Evolutionary conservation across 2,329 filamentous ascomycete genomes (phyloP).

Genomic region (Emmonsiellopsis sp.): DNA sequence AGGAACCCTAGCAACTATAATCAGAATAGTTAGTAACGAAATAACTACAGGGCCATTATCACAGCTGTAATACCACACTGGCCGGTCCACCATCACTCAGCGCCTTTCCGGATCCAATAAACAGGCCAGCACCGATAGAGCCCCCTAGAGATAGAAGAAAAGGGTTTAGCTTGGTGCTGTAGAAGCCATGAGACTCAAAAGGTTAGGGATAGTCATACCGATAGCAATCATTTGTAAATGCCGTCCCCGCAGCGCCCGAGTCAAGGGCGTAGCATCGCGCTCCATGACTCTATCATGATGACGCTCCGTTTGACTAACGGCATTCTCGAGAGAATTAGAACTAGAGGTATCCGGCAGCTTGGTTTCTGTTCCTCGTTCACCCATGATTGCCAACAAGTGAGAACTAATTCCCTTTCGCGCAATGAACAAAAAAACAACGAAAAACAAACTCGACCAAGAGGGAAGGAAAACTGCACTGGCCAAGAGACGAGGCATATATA

Average conservation of each 20-base stretch:
- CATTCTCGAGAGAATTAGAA: background rate
- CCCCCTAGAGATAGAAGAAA: conserved; percentile 22
- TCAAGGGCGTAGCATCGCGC: conserved; percentile 10
- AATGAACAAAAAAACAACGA: no score
- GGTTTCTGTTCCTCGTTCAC: no score
- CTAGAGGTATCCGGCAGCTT: background rate
- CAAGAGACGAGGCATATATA: no score
- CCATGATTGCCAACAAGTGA: no score
- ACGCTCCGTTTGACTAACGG: background rate
- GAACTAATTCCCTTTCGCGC: no score
- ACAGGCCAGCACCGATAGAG: conserved; percentile 47
- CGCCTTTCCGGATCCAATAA: conserved; percentile 41
- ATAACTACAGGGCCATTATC: conserved; percentile 47
- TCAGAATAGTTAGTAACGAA: conserved; percentile 60
- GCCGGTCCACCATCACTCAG: conserved; percentile 27
- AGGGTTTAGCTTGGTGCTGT: no score
- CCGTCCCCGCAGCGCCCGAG: conserved; percentile 35
- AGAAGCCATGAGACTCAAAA: no score
- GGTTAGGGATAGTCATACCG: conserved; percentile 21
- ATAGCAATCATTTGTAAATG: conserved; percentile 52
- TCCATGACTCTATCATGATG: conserved; percentile 18
- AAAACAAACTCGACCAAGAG: no score
- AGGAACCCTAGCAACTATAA: conserved; percentile 30
- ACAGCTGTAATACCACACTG: conserved; percentile 17
- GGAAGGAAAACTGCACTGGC: no score